Evolutionary conservation across 306 rosid species (phyloP).

Genomic region (Notholithocarpus densiflorus): DNA sequence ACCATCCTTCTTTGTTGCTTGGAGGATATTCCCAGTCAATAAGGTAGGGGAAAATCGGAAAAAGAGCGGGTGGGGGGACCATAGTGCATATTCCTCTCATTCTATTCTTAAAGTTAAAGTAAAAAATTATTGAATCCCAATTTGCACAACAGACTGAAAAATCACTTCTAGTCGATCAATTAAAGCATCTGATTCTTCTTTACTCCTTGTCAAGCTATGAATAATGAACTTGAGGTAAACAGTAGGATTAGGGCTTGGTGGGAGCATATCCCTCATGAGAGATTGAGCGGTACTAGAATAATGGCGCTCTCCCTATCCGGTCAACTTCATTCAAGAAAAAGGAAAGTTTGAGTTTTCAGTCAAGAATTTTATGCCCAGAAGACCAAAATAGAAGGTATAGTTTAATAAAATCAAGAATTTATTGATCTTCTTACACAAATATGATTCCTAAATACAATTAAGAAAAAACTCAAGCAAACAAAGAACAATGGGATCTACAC

Average conservation of each 20-base stretch:
- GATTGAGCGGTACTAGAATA: not conserved
- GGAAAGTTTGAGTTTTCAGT: not conserved
- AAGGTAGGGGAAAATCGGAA: too few relatives aligned
- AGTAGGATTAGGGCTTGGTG: not conserved
- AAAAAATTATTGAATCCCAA: too few relatives aligned
- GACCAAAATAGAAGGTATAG: not conserved
- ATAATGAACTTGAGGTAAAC: not conserved
- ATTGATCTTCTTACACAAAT: slow-evolving; percentile 9
- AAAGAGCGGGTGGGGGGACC: too few relatives aligned
- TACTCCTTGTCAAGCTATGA: not conserved
- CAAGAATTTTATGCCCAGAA: not conserved
- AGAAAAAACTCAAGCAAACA: slow-evolving; percentile 16
- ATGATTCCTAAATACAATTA: not conserved
- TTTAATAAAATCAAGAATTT: not conserved
- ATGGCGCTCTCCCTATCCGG: not conserved
- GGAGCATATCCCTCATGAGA: not conserved
- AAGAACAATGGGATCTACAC: slow-evolving; percentile 17
- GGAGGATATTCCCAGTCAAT: too few relatives aligned
- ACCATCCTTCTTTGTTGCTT: too few relatives aligned
- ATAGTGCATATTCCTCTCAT: too few relatives aligned
- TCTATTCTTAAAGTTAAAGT: too few relatives aligned
- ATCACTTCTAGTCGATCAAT: too few relatives aligned
- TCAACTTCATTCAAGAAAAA: not conserved
- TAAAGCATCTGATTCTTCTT: too few relatives aligned
- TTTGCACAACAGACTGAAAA: too few relatives aligned